Conservation (phyloP, 2,329 filamentous ascomycete species). For the Neoarthrinium moseri region DNA sequence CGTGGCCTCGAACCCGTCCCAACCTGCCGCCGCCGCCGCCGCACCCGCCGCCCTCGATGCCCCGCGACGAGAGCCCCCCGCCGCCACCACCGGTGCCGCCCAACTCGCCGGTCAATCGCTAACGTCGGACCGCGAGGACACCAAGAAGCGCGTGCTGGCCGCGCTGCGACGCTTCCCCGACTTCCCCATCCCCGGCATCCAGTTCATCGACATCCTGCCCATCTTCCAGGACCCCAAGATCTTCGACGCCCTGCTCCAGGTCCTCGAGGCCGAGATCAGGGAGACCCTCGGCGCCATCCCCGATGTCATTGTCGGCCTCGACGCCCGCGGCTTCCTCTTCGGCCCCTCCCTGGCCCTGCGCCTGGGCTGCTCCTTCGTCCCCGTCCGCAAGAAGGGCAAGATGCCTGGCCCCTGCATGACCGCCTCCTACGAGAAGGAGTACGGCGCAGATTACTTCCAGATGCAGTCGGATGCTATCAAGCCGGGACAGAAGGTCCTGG, state of each 20-base stretch:
- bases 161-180: slow-evolving; percentile 84
- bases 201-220: slow-evolving; percentile 98
- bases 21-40: slow-evolving; percentile 27
- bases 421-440: slow-evolving; percentile 90
- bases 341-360: slow-evolving; percentile 84
- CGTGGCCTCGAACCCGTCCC: slow-evolving; percentile 31
- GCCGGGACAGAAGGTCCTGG: slow-evolving; percentile 82
- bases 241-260: slow-evolving; percentile 76
- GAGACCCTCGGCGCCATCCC: slow-evolving; percentile 64
- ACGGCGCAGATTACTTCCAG: slow-evolving; percentile 92
- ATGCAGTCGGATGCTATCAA: slow-evolving; percentile 87
- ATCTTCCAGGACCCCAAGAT: slow-evolving; percentile 78
- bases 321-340: slow-evolving; percentile 94
- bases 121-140: slow-evolving; percentile 36
- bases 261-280: slow-evolving; percentile 79
- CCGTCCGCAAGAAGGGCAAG: slow-evolving; percentile 94
- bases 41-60: slow-evolving; percentile 53
- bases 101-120: slow-evolving; percentile 68
- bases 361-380: slow-evolving; percentile 83
- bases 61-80: slow-evolving; percentile 62
- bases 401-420: slow-evolving; percentile 86
- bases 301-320: slow-evolving; percentile 90
- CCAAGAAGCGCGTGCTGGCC: slow-evolving; percentile 53
- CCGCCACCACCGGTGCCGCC: slow-evolving; percentile 60
- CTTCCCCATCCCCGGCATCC: slow-evolving; percentile 88